A percentile compares a stretch with the other conserved stretches of the same genome.
Evolutionary conservation across 495 filamentous ascomycete species (phyloP).

Genomic region (Penicillium roqueforti): DNA sequence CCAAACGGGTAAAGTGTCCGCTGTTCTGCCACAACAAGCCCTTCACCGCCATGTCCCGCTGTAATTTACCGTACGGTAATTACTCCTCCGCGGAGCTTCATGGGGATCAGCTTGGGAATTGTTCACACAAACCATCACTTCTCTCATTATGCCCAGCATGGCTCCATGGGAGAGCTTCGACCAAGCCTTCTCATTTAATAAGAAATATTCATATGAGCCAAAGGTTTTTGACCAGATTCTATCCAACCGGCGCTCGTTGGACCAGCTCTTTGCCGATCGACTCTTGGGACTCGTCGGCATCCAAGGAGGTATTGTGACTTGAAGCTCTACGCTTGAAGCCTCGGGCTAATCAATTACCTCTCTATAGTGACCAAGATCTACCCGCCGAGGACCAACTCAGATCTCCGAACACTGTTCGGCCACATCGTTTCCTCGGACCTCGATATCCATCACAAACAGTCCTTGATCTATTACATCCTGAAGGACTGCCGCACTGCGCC

Average conservation of each 20-base stretch:
- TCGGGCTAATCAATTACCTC: background rate
- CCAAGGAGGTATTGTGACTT: conserved; percentile 51
- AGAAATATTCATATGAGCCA: conserved; percentile 58
- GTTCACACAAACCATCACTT: conserved; percentile 1
- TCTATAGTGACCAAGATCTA: conserved; percentile 55
- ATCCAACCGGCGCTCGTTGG: conserved; percentile 56
- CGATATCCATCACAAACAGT: conserved; percentile 68
- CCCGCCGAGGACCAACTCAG: conserved; percentile 61
- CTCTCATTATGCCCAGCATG: conserved; percentile 25
- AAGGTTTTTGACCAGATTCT: conserved; percentile 55
- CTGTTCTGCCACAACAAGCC: conserved; percentile 39
- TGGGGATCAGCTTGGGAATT: background rate
- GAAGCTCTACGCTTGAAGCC: background rate
- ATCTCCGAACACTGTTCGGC: conserved; percentile 60
- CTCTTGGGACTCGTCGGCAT: conserved; percentile 67
- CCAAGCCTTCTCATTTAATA: conserved; percentile 58
- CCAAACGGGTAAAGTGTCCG: conserved; percentile 35
- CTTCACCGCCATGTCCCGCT: conserved; percentile 26
- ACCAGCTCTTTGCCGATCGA: conserved; percentile 69
- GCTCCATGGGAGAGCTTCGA: conserved; percentile 55
- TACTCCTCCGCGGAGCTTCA: conserved; percentile 19
- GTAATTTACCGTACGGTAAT: conserved; percentile 24
- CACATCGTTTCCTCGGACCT: conserved; percentile 57
- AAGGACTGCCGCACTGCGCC: conserved; percentile 61
- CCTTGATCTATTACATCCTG: conserved; percentile 74